Evolutionary conservation across 169 alveolate species (phyloP).

Genomic region (Plasmodium relictum): DNA sequence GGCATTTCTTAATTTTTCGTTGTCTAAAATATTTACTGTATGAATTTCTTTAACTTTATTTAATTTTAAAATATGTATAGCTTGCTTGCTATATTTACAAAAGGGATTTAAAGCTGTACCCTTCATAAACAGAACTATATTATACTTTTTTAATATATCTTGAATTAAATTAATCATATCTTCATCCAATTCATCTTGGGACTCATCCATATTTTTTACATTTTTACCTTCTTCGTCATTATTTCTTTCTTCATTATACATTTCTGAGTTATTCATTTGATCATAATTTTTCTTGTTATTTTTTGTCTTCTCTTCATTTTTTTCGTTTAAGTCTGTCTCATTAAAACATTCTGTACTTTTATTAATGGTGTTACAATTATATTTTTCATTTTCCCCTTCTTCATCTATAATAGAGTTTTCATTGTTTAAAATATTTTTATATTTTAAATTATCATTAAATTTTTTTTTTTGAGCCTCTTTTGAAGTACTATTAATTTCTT

Average conservation of each 20-base stretch:
- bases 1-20: constrained; percentile 89
- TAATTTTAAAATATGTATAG: constrained; percentile 83
- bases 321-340: not conserved
- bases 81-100: constrained; percentile 87
- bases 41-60: constrained; percentile 83
- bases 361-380: not conserved
- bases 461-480: not conserved
- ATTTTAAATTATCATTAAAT: no score
- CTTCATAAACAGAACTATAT: constrained; percentile 86
- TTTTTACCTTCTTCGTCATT: not conserved
- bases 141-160: constrained; percentile 78
- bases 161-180: constrained; percentile 57
- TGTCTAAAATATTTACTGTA: constrained; percentile 89
- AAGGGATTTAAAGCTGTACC: constrained; percentile 88
- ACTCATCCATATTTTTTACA: constrained; percentile 1
- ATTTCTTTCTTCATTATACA: not conserved
- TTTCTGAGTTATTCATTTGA: not conserved
- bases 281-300: no score
- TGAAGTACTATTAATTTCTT: not conserved
- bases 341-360: not conserved
- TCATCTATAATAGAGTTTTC: not conserved
- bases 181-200: constrained; percentile 33
- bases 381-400: not conserved
- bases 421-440: not conserved
- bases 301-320: no score